Conservation (phyloP, 2,329 filamentous ascomycete species). For the Ilyonectria robusta region DNA sequence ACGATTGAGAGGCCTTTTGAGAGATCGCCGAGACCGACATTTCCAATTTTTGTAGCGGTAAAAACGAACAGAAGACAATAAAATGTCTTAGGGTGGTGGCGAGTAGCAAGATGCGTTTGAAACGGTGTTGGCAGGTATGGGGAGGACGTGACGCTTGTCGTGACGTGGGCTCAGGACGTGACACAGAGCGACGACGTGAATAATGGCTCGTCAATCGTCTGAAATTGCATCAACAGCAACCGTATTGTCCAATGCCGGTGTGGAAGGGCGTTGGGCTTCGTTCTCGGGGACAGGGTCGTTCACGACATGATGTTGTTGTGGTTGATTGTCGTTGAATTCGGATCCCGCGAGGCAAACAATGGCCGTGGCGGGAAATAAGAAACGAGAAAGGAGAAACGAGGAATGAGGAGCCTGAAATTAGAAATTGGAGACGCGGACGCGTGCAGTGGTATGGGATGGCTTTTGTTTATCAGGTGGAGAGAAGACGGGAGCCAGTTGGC, state of each 20-base stretch:
- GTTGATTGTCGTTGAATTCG: background rate
- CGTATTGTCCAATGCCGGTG: background rate
- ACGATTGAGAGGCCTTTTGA: background rate
- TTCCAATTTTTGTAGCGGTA: background rate
- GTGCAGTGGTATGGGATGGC: constrained; percentile 8
- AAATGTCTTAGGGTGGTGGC: background rate
- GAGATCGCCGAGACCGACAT: background rate
- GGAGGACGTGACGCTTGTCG: background rate
- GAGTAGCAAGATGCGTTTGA: background rate
- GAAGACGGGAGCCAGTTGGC: constrained; percentile 16
- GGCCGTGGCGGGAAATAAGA: background rate
- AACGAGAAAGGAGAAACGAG: constrained; percentile 7
- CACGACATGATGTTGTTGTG: background rate
- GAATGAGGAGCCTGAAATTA: background rate
- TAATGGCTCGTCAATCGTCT: background rate
- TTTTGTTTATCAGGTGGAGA: constrained; percentile 7
- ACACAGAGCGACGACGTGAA: background rate
- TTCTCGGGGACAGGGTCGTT: background rate
- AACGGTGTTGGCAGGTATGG: background rate
- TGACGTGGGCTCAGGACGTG: background rate
- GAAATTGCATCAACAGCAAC: background rate
- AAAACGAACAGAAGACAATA: background rate
- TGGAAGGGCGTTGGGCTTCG: background rate
- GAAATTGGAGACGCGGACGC: background rate
- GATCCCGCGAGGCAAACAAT: background rate